Base-by-base conservation (phyloP, 2,329 filamentous ascomycete genomes). In the Bipolaris bicolor region DNA sequence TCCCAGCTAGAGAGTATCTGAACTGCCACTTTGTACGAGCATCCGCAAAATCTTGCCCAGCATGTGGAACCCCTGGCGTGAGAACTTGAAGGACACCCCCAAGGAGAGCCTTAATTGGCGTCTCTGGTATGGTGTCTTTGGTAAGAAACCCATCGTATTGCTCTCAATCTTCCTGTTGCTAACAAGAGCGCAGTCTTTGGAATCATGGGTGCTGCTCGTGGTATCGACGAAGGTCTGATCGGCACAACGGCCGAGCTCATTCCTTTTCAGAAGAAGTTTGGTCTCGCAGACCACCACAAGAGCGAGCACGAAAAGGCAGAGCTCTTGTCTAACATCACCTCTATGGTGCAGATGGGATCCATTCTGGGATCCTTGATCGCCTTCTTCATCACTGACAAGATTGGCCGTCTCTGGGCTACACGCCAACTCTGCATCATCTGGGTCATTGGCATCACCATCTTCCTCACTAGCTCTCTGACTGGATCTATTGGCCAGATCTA, bases 141-240 rank as follows among this genome's bases (percentile, higher is more conserved):
- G 74, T 76, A 64, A 55, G 72, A 33, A 1, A 1, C 11, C 4
- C 2, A 7, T 9, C 18, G 11, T 6, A 10, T 15, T 6, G n/a
- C 29, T 18, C 37, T 18, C 26, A 15, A 6, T 43, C 15, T 5
- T 29, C 6, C 13, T 13, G 11, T 20, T 3, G 20, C 63, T 71
- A 18, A 71, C 46, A 33, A 11, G 15, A 18, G 1, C 5, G 3
- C 39, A 77, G 74, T 77, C 4, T 91, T 92, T 62, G 88, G 87
- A 46, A 83, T 94, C 34, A 86, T 93, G 76, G 90, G 90, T 52
- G 89, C 90, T 2, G 89, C 90, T 39, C 84, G 90, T 57, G 90
- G 90, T 66, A 77, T 92, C n/a, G 90, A 94, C 62, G 90, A 94
- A 76, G 90, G 90, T 58, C 82, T 94, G 57, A 92, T 92, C 62